Conservation (phyloP, 2,329 filamentous ascomycete genomes). For the Pseudogymnoascus sp. region DNA sequence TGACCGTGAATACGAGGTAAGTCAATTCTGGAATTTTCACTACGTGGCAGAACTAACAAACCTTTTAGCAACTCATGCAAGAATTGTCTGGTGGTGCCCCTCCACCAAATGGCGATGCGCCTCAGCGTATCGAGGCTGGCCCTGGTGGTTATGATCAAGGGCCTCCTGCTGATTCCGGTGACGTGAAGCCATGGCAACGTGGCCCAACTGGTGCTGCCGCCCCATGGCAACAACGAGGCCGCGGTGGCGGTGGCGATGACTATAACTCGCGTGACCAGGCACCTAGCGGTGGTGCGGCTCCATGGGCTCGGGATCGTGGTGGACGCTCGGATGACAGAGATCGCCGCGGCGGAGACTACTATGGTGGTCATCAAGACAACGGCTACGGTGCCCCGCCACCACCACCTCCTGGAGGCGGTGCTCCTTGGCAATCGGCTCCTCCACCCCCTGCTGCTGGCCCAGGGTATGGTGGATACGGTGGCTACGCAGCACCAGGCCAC, state of each 20-base stretch:
- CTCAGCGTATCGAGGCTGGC: conserved; percentile 79
- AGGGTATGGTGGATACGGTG: conserved; percentile 42
- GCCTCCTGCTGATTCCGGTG: conserved; percentile 34
- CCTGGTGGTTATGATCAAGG: conserved; percentile 55
- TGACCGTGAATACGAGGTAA: conserved; percentile 90
- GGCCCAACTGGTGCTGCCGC: conserved; percentile 77
- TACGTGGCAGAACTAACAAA: conserved; percentile 30
- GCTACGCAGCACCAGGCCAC: conserved; percentile 39
- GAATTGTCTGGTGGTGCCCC: conserved; percentile 74
- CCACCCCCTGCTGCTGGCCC: conserved; percentile 38
- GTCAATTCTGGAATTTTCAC: conserved; percentile 24
- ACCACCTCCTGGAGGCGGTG: conserved; percentile 36
- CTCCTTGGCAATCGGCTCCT: conserved; percentile 38
- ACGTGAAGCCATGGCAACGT: conserved; percentile 80
- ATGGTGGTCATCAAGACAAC: conserved; percentile 35
- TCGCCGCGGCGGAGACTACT: conserved; percentile 41
- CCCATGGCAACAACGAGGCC: conserved; percentile 56
- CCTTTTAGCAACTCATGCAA: conserved; percentile 81
- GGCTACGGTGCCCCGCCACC: conserved; percentile 43
- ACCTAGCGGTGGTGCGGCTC: conserved; percentile 41
- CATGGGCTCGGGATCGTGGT: conserved; percentile 55
- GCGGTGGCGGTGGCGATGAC: conserved; percentile 34
- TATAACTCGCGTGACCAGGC: conserved; percentile 30
- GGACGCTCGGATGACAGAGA: conserved; percentile 41
- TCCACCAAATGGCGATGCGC: conserved; percentile 49